These are phyloP conservation scores for Sedum album DNA, from an alignment of 164 flowering plant genomes.

Conservation along the genomic window DNA sequence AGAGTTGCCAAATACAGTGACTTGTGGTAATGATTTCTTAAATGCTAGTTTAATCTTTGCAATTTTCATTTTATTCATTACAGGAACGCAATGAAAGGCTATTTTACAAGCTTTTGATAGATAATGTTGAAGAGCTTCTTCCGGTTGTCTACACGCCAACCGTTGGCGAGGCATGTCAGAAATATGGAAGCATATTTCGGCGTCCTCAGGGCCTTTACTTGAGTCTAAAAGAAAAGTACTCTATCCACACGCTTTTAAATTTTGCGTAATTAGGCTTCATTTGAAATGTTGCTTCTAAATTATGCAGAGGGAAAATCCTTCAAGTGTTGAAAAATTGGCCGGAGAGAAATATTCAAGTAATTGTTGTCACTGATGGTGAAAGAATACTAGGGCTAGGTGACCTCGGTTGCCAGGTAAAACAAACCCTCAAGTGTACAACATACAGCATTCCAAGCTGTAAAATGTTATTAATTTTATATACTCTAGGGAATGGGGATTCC, in stretches of 20 bases:
- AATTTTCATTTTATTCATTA: neutral
- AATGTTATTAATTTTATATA: neutral
- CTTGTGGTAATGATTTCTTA: too few species aligned
- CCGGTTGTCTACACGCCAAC: slow-evolving; percentile 82
- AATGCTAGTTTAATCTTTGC: neutral
- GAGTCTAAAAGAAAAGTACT: slow-evolving; percentile 73
- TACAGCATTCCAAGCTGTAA: too few species aligned
- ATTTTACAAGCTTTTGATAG: slow-evolving; percentile 77
- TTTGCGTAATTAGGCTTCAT: neutral
- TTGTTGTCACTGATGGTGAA: slow-evolving; percentile 87
- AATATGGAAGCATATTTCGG: slow-evolving; percentile 69
- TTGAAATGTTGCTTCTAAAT: neutral
- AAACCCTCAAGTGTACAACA: too few species aligned
- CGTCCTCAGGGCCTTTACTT: slow-evolving; percentile 85
- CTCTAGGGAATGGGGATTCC: slow-evolving; percentile 94
- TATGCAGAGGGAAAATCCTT: slow-evolving; percentile 61
- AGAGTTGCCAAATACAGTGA: too few species aligned
- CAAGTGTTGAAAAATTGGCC: slow-evolving; percentile 78
- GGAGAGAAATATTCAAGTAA: slow-evolving; percentile 51
- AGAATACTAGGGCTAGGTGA: slow-evolving; percentile 80
- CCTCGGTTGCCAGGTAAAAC: slow-evolving; percentile 70
- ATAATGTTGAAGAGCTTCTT: slow-evolving; percentile 77
- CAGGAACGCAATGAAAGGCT: slow-evolving; percentile 72
- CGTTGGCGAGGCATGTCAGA: slow-evolving; percentile 90
- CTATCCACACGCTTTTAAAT: neutral